Conservation (phyloP, 768 basidiomycete genomes). For the Lentinus tigrinus region DNA sequence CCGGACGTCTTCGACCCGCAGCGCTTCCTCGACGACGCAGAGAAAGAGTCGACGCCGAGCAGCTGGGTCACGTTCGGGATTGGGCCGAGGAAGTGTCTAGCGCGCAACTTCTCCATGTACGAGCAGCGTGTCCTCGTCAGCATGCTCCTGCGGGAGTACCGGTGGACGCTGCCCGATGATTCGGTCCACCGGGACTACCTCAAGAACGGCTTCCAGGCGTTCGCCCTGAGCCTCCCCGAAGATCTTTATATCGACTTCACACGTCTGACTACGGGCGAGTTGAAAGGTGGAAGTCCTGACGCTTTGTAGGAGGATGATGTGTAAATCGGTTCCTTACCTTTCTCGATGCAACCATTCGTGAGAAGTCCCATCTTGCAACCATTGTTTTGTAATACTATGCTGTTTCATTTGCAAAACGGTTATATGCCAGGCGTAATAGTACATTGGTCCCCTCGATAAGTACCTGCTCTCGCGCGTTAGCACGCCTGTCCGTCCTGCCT, state of each 20-base stretch:
- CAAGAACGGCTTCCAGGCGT: constrained; percentile 36
- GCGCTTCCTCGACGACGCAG: constrained; percentile 37
- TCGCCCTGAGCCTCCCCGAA: constrained; percentile 35
- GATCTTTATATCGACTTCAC: constrained; percentile 34
- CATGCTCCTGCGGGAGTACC: constrained; percentile 34
- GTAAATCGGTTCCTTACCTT: too few relatives aligned
- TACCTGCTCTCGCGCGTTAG: too few relatives aligned
- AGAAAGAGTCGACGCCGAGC: constrained; percentile 5
- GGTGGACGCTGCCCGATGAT: constrained; percentile 33
- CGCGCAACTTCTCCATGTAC: constrained; percentile 25
- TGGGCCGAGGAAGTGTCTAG: constrained; percentile 24
- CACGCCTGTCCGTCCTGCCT: too few relatives aligned
- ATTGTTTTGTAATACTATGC: too few relatives aligned
- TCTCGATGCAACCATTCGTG: too few relatives aligned
- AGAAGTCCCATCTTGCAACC: too few relatives aligned
- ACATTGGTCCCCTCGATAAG: too few relatives aligned
- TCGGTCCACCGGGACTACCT: constrained; percentile 27
- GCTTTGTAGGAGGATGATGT: too few relatives aligned
- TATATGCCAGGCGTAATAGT: too few relatives aligned
- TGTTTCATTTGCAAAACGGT: too few relatives aligned
- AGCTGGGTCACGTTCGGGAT: constrained; percentile 15
- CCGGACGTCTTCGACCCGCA: constrained; percentile 52
- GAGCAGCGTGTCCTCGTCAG: constrained; percentile 35
- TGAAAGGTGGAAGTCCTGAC: too few relatives aligned
- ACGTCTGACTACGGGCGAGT: too few relatives aligned